Conservation (phyloP, 768 basidiomycete genomes). For the Hydnomerulius pinastri region DNA sequence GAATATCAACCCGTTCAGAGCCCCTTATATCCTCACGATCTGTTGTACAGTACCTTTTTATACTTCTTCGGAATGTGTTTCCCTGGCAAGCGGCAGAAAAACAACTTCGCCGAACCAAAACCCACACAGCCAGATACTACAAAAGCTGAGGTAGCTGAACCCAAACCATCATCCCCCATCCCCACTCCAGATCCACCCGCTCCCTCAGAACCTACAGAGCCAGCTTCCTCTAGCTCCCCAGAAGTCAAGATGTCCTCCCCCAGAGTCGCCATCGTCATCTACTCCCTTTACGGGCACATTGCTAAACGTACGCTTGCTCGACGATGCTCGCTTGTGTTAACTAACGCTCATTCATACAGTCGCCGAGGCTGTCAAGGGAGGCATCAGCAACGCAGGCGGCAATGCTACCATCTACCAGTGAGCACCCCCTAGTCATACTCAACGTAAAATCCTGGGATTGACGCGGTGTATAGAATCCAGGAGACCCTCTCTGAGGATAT, state of each 20-base stretch:
- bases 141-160: conserved; percentile 9
- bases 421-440: conserved; percentile 13
- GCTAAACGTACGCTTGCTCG: conserved; percentile 38
- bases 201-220: conserved; percentile 1
- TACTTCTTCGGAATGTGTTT: conserved; percentile 36
- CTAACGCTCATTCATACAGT: conserved; percentile 18
- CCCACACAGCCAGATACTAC: conserved; percentile 14
- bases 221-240: neutral
- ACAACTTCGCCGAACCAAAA: conserved; percentile 33
- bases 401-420: conserved; percentile 49
- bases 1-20: neutral
- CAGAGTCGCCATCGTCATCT: conserved; percentile 48
- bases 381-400: conserved; percentile 45
- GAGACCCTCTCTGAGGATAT: conserved; percentile 81
- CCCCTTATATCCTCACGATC: conserved; percentile 12
- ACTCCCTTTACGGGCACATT: conserved; percentile 54
- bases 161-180: conserved; percentile 3
- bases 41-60: neutral
- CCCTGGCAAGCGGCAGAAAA: conserved; percentile 38
- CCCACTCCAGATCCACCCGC: conserved; percentile 1
- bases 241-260: conserved; percentile 26
- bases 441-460: neutral
- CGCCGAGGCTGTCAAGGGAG: conserved; percentile 39
- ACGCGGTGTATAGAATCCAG: conserved; percentile 51
- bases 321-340: neutral